Evolutionary conservation across 1,284 basidiomycete genomes (phyloP).

Genomic region (Erythrobasidium hasegawianum): DNA sequence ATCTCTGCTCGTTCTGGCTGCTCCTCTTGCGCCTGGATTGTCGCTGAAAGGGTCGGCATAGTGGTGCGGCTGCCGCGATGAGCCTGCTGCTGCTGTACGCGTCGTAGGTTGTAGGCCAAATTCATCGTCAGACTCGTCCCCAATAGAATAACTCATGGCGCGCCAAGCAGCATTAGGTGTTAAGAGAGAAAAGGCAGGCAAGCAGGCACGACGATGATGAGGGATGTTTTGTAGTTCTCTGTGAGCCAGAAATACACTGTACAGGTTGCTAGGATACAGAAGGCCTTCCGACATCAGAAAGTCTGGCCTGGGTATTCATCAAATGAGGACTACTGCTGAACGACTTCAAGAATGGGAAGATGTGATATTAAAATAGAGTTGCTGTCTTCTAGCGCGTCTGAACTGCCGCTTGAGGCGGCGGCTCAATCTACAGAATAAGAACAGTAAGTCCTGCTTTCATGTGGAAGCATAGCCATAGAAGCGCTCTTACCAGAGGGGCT

Average conservation of each 20-base stretch:
- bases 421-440: not conserved
- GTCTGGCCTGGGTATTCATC: not conserved
- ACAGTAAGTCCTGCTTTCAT: not conserved
- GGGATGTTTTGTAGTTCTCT: no score
- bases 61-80: constrained; percentile 26
- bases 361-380: no score
- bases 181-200: no score
- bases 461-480: not conserved
- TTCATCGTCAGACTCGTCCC: constrained; percentile 33
- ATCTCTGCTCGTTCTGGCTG: not conserved
- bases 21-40: no score
- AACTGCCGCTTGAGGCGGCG: not conserved
- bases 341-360: no score
- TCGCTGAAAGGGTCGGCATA: constrained; percentile 30
- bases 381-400: constrained; percentile 8
- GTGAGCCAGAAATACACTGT: no score
- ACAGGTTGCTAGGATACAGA: no score
- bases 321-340: not conserved
- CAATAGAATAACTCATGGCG: constrained; percentile 25
- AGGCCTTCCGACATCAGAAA: no score
- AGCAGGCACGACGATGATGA: no score
- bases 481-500: constrained; percentile 1
- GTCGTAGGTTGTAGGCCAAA: constrained; percentile 20
- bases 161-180: no score
- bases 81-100: not conserved